These are phyloP conservation scores for Plasmodium cynomolgi DNA, from an alignment of 169 alveolate genomes.

Conservation along the genomic window DNA sequence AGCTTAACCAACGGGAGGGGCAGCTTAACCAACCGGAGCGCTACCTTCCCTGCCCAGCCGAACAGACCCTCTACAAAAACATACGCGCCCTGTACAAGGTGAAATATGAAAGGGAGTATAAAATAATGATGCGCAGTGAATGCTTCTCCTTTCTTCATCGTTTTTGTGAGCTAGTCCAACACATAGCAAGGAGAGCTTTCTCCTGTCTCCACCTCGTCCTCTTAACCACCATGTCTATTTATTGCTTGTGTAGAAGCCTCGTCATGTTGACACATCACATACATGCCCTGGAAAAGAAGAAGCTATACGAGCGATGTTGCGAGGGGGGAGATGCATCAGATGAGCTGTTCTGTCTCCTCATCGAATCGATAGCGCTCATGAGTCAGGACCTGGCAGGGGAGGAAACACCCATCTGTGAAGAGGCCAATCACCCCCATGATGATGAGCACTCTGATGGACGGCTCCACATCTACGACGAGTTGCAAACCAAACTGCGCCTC, in stretches of 20 bases:
- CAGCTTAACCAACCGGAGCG: not conserved
- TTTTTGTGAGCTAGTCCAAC: not conserved
- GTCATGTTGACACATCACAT: constrained; percentile 4
- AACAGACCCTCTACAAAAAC: constrained; percentile 18
- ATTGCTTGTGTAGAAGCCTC: constrained; percentile 17
- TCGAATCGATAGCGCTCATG: not conserved
- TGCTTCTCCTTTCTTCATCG: not conserved
- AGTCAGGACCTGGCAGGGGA: not conserved
- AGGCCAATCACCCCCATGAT: not conserved
- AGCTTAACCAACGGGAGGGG: not conserved
- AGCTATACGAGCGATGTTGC: not conserved
- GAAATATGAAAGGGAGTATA: constrained; percentile 30
- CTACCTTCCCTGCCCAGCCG: not conserved
- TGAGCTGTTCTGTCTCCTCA: not conserved
- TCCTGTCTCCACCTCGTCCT: constrained; percentile 8
- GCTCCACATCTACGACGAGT: not conserved
- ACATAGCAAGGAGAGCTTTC: not conserved
- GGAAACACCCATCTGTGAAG: not conserved
- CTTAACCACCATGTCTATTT: not conserved
- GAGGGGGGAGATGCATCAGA: not conserved
- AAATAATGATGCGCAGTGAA: constrained; percentile 22
- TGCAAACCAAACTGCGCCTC: not conserved
- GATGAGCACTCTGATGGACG: not conserved
- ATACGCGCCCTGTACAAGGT: constrained; percentile 10
- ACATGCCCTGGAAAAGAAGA: constrained; percentile 18